These are phyloP conservation scores for Taiwanofungus camphoratus DNA, from an alignment of 1,284 basidiomycete genomes.

Conservation along the genomic window DNA sequence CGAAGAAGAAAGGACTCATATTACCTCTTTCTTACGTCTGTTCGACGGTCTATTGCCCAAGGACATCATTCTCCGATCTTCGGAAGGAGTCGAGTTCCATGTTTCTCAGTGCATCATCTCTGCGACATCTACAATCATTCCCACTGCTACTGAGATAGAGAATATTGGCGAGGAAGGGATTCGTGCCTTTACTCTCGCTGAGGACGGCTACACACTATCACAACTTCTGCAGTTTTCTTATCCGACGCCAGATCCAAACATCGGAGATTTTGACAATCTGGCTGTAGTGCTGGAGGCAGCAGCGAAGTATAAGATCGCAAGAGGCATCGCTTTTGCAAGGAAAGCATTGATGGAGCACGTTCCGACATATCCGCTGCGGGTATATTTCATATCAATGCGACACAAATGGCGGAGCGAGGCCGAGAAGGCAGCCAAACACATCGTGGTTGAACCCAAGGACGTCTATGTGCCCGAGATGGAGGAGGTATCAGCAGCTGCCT, in stretches of 20 bases:
- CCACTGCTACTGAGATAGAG: background rate
- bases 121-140: constrained; percentile 15
- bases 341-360: background rate
- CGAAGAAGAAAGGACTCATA: background rate
- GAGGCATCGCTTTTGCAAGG: constrained; percentile 2
- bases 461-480: background rate
- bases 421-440: constrained; percentile 2
- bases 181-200: background rate
- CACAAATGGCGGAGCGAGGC: background rate
- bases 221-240: too few species aligned
- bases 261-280: too few species aligned
- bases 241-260: too few species aligned
- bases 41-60: constrained; percentile 6
- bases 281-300: too few species aligned
- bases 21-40: background rate
- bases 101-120: constrained; percentile 14
- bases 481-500: background rate
- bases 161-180: background rate
- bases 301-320: constrained; percentile 18
- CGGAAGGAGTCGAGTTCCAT: constrained; percentile 18
- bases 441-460: background rate
- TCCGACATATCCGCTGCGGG: constrained; percentile 3
- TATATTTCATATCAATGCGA: constrained; percentile 4
- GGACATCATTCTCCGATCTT: constrained; percentile 16
- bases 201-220: background rate